A percentile compares a stretch with the other conserved stretches of the same genome.
These are phyloP conservation scores for Xylaria sp. DNA, from an alignment of 2,329 filamentous ascomycete species.

Conservation along the genomic window DNA sequence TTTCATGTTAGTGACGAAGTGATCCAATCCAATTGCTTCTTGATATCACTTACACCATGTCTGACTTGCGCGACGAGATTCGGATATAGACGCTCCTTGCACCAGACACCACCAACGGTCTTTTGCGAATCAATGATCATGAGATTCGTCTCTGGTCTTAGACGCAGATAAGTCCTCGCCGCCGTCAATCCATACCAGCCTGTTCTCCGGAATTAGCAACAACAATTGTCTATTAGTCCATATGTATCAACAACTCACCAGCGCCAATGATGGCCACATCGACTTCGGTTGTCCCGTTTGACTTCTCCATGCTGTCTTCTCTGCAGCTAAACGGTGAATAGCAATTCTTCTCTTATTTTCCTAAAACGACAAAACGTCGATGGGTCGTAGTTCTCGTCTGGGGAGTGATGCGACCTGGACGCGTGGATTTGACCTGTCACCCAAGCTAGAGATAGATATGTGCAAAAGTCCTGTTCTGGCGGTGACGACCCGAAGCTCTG, in stretches of 20 bases:
- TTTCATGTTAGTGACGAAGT: slow-evolving; percentile 3
- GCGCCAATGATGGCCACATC: slow-evolving; percentile 26
- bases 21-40: neutral
- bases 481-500: too few species aligned
- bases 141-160: slow-evolving; percentile 22
- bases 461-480: too few species aligned
- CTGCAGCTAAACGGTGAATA: neutral
- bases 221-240: neutral
- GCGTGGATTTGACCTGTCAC: too few species aligned
- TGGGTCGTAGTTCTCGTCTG: too few species aligned
- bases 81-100: slow-evolving; percentile 26
- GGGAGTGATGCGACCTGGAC: too few species aligned
- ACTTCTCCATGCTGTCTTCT: slow-evolving; percentile 7
- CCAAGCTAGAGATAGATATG: too few species aligned
- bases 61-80: slow-evolving; percentile 25
- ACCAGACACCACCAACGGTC: slow-evolving; percentile 26
- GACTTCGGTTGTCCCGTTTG: slow-evolving; percentile 9
- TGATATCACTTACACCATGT: slow-evolving; percentile 19
- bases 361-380: too few species aligned
- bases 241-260: slow-evolving; percentile 13
- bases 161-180: slow-evolving; percentile 24
- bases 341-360: neutral
- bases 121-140: slow-evolving; percentile 25
- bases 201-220: slow-evolving; percentile 5
- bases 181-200: slow-evolving; percentile 25